Conservation (phyloP, 768 basidiomycete species). For the Amanita exitialis region DNA sequence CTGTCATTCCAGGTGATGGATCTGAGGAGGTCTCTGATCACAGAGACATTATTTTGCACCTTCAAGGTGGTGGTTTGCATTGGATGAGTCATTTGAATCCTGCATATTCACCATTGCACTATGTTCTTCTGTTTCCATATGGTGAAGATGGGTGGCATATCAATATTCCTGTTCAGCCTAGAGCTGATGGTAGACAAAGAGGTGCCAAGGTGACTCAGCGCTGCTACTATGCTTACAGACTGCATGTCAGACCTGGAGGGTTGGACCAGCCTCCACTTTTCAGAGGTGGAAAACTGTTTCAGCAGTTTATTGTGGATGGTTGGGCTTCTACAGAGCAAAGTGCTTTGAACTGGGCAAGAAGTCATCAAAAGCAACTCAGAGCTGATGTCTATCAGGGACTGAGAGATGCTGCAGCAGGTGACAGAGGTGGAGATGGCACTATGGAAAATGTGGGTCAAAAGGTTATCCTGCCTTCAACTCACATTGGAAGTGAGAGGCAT, state of each 20-base stretch:
- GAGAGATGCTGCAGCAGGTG: not conserved
- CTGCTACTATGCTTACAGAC: not conserved
- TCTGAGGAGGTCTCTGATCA: no score
- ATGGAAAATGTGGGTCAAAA: slow-evolving; percentile 15
- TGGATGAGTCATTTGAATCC: slow-evolving; percentile 12
- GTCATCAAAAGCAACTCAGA: slow-evolving; percentile 26
- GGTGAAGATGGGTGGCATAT: slow-evolving; percentile 29
- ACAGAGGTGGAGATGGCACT: not conserved
- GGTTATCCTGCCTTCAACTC: slow-evolving; percentile 5
- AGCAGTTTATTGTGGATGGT: slow-evolving; percentile 33
- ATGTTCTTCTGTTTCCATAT: slow-evolving; percentile 32
- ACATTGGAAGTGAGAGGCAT: slow-evolving; percentile 19
- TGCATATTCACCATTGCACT: slow-evolving; percentile 27
- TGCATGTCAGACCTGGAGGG: not conserved
- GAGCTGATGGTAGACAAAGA: not conserved
- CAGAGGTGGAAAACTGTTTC: no score
- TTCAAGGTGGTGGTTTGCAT: not conserved
- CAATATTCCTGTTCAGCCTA: not conserved
- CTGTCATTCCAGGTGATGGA: no score
- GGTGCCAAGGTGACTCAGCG: not conserved
- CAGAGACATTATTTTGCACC: no score
- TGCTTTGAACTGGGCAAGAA: slow-evolving; percentile 21
- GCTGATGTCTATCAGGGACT: slow-evolving; percentile 23
- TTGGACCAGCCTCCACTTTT: slow-evolving; percentile 23
- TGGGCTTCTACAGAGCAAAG: slow-evolving; percentile 35